Conservation (phyloP, 2,329 filamentous ascomycete species). For the Claviceps quebecensis region DNA sequence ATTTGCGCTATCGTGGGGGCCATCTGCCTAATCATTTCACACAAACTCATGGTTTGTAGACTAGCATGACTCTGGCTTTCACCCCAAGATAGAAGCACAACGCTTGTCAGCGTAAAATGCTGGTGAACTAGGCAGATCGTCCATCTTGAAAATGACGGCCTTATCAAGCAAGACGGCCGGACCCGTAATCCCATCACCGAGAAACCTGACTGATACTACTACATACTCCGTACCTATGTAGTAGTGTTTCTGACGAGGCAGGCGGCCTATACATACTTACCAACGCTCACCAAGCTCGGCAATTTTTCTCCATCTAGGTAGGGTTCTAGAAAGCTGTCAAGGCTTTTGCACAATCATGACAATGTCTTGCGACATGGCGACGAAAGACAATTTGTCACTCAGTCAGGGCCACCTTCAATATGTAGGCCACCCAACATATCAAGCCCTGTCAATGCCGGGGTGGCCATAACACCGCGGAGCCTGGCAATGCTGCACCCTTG, state of each 20-base stretch:
- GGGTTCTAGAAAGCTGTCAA: background rate
- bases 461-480: conserved; percentile 9
- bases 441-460: conserved; percentile 9
- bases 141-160: background rate
- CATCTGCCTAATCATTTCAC: background rate
- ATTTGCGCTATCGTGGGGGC: background rate
- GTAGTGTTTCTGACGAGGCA: background rate
- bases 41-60: background rate
- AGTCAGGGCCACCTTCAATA: conserved; percentile 7
- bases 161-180: background rate
- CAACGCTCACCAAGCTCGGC: background rate
- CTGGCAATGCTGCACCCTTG: conserved; percentile 10
- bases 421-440: conserved; percentile 8
- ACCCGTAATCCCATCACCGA: background rate
- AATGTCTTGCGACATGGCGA: conserved; percentile 3
- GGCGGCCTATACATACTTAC: background rate
- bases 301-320: background rate
- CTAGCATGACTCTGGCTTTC: background rate
- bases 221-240: too few species aligned
- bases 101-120: background rate
- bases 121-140: background rate
- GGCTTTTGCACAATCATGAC: background rate
- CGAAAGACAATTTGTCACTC: conserved; percentile 5
- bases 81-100: background rate
- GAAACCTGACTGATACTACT: background rate